These are phyloP conservation scores for Poteriospumella lacustris DNA, from an alignment of 108 stramenopile species.

Conservation along the genomic window DNA sequence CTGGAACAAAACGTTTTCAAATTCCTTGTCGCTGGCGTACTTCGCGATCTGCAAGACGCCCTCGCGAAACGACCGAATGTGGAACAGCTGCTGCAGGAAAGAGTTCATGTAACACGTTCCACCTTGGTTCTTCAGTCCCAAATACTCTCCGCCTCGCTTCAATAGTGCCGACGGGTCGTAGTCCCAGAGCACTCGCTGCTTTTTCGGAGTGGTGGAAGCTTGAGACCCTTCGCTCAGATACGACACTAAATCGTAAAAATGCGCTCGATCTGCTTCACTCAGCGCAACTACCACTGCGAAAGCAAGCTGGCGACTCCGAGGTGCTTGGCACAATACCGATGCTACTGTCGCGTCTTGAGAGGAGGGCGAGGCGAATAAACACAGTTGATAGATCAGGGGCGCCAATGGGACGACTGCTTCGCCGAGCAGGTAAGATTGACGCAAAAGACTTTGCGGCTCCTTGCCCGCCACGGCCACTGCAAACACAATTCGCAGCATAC, in stretches of 20 bases:
- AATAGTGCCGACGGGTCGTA: slow-evolving; percentile 12
- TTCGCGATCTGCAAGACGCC: slow-evolving; percentile 32
- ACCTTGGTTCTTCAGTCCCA: slow-evolving; percentile 57
- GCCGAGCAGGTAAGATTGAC: no score
- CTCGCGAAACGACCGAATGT: slow-evolving; percentile 29
- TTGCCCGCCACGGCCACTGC: neutral
- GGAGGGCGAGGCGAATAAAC: neutral
- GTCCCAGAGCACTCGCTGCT: neutral
- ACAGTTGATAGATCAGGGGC: neutral
- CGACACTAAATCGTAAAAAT: neutral
- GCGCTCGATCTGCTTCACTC: neutral
- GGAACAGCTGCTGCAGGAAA: slow-evolving; percentile 54
- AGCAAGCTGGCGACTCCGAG: neutral
- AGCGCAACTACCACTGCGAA: neutral
- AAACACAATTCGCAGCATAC: slow-evolving; percentile 4
- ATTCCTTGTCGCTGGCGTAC: neutral
- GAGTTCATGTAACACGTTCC: slow-evolving; percentile 67
- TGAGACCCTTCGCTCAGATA: neutral
- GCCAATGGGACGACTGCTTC: no score
- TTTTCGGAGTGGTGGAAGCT: neutral
- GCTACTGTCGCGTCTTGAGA: neutral
- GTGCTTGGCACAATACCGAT: slow-evolving; percentile 14
- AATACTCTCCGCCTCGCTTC: slow-evolving; percentile 34
- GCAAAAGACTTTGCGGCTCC: neutral
- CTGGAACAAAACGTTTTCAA: slow-evolving; percentile 16